Percentiles rank a stretch among this genome's conserved stretches.
Evolutionary conservation across 352 stramenopile genomes (phyloP).

Genomic region (Pythium aristosporum): DNA sequence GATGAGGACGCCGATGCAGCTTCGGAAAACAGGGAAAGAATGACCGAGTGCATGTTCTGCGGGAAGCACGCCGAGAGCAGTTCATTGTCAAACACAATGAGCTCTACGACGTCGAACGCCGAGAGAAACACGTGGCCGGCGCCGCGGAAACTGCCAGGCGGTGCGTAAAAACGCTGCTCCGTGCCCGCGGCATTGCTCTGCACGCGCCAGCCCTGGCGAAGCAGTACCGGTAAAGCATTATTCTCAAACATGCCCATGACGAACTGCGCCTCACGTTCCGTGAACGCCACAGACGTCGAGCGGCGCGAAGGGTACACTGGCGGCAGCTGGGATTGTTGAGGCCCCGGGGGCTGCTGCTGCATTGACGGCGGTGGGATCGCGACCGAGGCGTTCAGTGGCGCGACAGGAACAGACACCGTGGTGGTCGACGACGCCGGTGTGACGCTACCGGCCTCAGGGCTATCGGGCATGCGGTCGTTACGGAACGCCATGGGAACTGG

Average conservation of each 20-base stretch:
- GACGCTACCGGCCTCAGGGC: conserved; percentile 25
- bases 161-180: conserved; percentile 43
- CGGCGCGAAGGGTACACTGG: conserved; percentile 20
- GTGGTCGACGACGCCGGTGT: conserved; percentile 22
- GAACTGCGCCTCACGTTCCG: conserved; percentile 72
- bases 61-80: conserved; percentile 67
- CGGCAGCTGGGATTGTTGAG: conserved; percentile 5
- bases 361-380: conserved; percentile 9
- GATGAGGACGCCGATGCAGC: not conserved
- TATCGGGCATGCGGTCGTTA: conserved; percentile 23
- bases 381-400: conserved; percentile 13
- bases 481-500: conserved; percentile 27
- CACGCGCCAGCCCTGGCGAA: conserved; percentile 67
- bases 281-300: conserved; percentile 44
- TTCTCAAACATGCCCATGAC: conserved; percentile 79
- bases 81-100: conserved; percentile 68
- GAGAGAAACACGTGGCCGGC: conserved; percentile 49
- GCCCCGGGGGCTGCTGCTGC: conserved; percentile 1
- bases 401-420: conserved; percentile 23
- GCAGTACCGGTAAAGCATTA: conserved; percentile 61
- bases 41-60: conserved; percentile 66
- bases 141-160: conserved; percentile 30
- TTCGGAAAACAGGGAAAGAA: conserved; percentile 65
- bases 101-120: conserved; percentile 64
- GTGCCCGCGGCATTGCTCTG: conserved; percentile 36